phyloP scores from a whole-genome alignment of 208 protist species.

The Leishmania amazonensis region DNA sequence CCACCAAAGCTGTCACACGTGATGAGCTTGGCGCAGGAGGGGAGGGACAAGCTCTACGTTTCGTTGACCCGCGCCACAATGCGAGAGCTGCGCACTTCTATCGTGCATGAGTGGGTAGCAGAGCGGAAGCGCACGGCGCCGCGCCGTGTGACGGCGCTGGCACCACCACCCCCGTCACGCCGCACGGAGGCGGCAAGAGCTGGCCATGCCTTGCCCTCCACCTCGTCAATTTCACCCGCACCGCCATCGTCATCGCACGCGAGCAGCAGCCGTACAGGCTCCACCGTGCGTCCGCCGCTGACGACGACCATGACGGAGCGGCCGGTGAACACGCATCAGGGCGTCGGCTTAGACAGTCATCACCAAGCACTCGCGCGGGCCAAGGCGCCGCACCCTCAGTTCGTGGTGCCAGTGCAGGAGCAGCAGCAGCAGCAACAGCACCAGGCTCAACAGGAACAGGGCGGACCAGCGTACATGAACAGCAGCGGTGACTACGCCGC shows the following conservation, averaged over 20 bases:
- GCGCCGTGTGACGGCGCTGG: constrained; percentile 5
- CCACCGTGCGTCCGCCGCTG: constrained; percentile 5
- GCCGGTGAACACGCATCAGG: constrained; percentile 7
- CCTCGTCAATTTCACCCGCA: neutral
- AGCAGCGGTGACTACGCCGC: neutral
- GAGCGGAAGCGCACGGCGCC: constrained; percentile 75
- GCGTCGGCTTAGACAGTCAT: neutral
- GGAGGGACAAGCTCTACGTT: constrained; percentile 60
- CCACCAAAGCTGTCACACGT: constrained; percentile 54
- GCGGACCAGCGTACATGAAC: neutral
- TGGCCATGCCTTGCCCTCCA: neutral
- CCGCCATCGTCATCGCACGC: neutral
- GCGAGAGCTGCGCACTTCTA: constrained; percentile 43
- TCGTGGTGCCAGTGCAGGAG: neutral
- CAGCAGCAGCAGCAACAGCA: neutral
- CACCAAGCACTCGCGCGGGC: neutral
- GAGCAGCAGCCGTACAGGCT: constrained; percentile 1
- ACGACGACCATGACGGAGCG: constrained; percentile 18
- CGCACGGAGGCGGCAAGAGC: neutral
- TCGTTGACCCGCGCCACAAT: constrained; percentile 76
- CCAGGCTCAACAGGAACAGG: neutral
- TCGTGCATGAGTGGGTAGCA: constrained; percentile 79
- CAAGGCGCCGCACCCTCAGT: neutral
- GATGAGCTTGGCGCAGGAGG: constrained; percentile 48
- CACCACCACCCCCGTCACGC: neutral